phyloP scores from a whole-genome alignment of 163 green algal genomes.

The Prototheca wickerhamii region DNA sequence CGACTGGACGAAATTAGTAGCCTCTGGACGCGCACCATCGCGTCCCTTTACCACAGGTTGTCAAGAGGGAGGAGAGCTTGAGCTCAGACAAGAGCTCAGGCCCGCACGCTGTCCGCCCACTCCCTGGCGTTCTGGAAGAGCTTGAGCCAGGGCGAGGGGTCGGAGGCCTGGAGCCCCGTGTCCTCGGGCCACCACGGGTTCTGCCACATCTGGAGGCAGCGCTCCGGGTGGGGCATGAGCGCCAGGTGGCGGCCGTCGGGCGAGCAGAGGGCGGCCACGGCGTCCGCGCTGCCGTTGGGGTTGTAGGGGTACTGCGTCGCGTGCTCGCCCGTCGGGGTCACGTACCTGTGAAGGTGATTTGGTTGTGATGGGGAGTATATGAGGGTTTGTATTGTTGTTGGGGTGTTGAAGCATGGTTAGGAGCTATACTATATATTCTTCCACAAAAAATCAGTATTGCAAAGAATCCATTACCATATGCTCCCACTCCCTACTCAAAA shows the following conservation, averaged over 20 bases:
- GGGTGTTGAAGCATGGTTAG: not conserved
- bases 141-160: conserved; percentile 84
- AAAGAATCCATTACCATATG: no score
- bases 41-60: no score
- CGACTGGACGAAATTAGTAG: no score
- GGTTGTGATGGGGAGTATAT: not conserved
- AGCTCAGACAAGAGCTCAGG: no score
- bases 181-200: conserved; percentile 59
- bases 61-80: no score
- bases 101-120: conserved; percentile 35
- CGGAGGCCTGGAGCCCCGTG: conserved; percentile 53
- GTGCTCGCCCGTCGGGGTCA: conserved; percentile 48
- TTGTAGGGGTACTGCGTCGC: conserved; percentile 92
- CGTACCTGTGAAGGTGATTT: conserved; percentile 58
- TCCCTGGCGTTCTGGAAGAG: conserved; percentile 94
- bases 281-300: conserved; percentile 89
- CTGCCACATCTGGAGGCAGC: conserved; percentile 95
- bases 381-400: not conserved
- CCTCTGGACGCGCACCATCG: no score
- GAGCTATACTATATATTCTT: not conserved
- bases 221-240: conserved; percentile 98
- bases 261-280: conserved; percentile 89
- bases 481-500: not conserved
- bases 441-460: no score
- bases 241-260: conserved; percentile 90